Percentiles rank a stretch among this genome's conserved stretches.
Evolutionary conservation across 192 early-diverging fungal species (phyloP).

Genomic region (Coemansia umbellata): DNA sequence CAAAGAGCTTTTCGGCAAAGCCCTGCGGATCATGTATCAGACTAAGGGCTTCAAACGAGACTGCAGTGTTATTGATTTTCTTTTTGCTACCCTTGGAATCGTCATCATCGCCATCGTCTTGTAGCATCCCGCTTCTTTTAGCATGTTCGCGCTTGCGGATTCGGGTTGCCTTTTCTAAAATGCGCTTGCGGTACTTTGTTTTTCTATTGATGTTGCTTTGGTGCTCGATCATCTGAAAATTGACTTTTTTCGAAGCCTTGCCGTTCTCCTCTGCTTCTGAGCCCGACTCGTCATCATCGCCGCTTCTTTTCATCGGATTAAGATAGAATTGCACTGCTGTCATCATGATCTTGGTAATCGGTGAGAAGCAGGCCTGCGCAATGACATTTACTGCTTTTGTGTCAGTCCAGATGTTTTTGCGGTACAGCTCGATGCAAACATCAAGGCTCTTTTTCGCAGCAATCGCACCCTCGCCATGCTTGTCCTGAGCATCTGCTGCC

Average conservation of each 20-base stretch:
- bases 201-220: conserved; percentile 80
- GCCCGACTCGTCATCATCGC: conserved; percentile 69
- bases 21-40: conserved; percentile 96
- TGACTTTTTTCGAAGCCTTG: conserved; percentile 41
- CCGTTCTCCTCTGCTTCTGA: conserved; percentile 53
- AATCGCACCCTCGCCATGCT: conserved; percentile 68
- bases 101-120: conserved; percentile 18
- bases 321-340: conserved; percentile 95
- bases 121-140: conserved; percentile 52
- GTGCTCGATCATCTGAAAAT: conserved; percentile 77
- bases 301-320: conserved; percentile 59
- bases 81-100: conserved; percentile 55
- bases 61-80: conserved; percentile 61
- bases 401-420: conserved; percentile 97
- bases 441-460: conserved; percentile 97
- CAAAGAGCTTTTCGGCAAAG: conserved; percentile 95
- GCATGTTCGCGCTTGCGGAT: conserved; percentile 41
- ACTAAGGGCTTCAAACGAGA: conserved; percentile 93
- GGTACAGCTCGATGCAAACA: conserved; percentile 96
- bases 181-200: conserved; percentile 71
- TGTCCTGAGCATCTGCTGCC: conserved; percentile 60
- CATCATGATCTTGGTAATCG: conserved; percentile 83
- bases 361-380: conserved; percentile 93
- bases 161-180: conserved; percentile 71
- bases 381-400: conserved; percentile 99